Evolutionary conservation across 1,284 basidiomycete species (phyloP), one percentile per base, ranked within the genome.

Genomic region (Sporisorium sorghi): DNA sequence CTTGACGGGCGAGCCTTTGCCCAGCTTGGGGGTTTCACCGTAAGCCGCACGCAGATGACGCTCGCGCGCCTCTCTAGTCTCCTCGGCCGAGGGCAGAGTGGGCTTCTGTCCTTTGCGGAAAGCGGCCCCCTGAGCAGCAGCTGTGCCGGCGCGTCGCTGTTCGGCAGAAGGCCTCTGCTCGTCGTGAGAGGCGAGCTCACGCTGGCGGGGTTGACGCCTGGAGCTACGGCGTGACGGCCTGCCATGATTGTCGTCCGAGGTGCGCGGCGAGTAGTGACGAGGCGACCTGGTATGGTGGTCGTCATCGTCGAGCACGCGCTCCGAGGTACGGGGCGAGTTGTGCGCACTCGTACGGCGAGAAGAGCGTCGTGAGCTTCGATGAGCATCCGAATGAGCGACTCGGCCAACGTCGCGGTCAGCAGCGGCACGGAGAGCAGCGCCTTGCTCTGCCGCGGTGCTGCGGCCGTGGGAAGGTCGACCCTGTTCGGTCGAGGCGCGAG

Each of bases 381-480:
- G 67, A 7, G 9, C 35, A 11, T 50, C 44, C 6, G 32, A 44
- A 11, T 40, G 23, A 8, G 66, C 30, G 33, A 39, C 11, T 14
- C 51, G 35, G 11, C 67, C 66, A 1, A 58, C 21, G 15, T 67
- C 54, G 23, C 63, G 62, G 11, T 77, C 75, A 32, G 67, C 58
- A 26, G 68, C 70, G 24, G 49, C 61, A 33, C 77, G 58, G 4
- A 79, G 75, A 46, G 60, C 61, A 28, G 71, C 73, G n/a, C 76
- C 77, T 39, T 79, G 76, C 47, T 68, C 65, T 1, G 75, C 71
- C 35, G 76, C 73, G 9, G 67, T 76, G 19, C 76, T 73, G 12
- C 59, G 58, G 21, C 70, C 76, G 23, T 78, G 76, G 1, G 48
- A 23, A 15, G 75, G 74, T 2, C 43, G 24, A 14, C 37, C 10